A percentile compares a stretch with the other conserved stretches of the same genome.
These are phyloP conservation scores for Phytophthora foliorum DNA, from an alignment of 352 stramenopile species.

Conservation along the genomic window DNA sequence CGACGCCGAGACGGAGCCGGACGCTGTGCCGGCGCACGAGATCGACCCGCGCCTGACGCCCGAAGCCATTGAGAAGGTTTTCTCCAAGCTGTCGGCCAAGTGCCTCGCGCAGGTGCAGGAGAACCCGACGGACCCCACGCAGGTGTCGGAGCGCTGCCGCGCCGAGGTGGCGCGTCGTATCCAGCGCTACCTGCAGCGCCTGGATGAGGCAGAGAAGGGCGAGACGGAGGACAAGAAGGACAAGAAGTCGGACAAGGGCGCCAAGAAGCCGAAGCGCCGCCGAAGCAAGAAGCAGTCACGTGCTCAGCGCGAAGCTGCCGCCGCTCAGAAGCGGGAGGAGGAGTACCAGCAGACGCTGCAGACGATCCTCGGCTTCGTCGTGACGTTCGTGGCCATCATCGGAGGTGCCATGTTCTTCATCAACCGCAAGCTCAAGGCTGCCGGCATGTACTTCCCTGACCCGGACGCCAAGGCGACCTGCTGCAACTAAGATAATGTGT, in stretches of 20 bases:
- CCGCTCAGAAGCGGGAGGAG: slow-evolving; percentile 72
- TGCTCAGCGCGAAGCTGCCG: slow-evolving; percentile 58
- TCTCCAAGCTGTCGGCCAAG: slow-evolving; percentile 78
- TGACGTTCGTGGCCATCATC: slow-evolving; percentile 68
- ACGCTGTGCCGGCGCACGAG: slow-evolving; percentile 28
- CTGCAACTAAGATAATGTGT: slow-evolving; percentile 47
- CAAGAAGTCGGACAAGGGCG: slow-evolving; percentile 38
- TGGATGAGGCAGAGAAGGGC: slow-evolving; percentile 47
- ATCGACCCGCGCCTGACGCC: slow-evolving; percentile 61
- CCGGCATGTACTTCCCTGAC: slow-evolving; percentile 83
- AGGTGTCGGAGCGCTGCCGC: slow-evolving; percentile 79
- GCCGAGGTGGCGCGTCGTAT: slow-evolving; percentile 64
- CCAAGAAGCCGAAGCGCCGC: slow-evolving; percentile 58
- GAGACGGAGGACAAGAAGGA: slow-evolving; percentile 35
- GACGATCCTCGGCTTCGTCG: slow-evolving; percentile 75
- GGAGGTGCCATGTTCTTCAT: slow-evolving; percentile 72
- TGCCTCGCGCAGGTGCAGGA: slow-evolving; percentile 79
- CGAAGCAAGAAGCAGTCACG: slow-evolving; percentile 72
- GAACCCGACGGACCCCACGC: slow-evolving; percentile 66
- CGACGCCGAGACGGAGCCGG: slow-evolving; percentile 26
- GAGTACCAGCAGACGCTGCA: slow-evolving; percentile 77
- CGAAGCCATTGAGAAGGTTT: slow-evolving; percentile 73
- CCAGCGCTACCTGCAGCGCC: slow-evolving; percentile 68
- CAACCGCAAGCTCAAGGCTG: slow-evolving; percentile 87
- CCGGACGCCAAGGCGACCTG: slow-evolving; percentile 65